Percentiles rank a stretch among this genome's conserved stretches.
phyloP scores from a whole-genome alignment of 345 rosid genomes.

The Alliaria petiolata region DNA sequence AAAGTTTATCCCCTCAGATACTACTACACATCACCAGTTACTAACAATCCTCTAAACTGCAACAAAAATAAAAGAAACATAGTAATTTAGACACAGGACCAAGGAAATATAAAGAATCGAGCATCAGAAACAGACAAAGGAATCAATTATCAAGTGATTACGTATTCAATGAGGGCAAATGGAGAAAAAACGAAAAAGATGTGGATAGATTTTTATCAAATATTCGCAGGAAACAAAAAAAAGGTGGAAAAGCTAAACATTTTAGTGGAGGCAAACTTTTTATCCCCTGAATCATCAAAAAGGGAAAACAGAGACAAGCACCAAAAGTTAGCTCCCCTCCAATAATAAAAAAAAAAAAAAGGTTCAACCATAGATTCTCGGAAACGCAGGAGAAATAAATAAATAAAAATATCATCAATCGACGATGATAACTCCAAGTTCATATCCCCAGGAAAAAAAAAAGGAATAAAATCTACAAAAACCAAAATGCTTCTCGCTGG shows the following conservation, averaged over 20 bases:
- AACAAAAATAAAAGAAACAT: background rate
- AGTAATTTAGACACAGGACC: background rate
- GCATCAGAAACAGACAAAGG: background rate
- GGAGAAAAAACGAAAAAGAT: background rate
- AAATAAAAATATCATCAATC: background rate
- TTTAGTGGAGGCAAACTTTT: constrained; percentile 4
- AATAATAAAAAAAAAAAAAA: background rate
- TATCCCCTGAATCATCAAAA: constrained; percentile 11
- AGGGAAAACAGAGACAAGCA: constrained; percentile 16
- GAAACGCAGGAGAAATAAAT: background rate
- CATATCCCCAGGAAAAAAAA: background rate
- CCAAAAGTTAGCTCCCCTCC: constrained; percentile 1
- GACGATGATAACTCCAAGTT: background rate
- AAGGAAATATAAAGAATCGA: too few relatives aligned
- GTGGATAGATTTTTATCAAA: background rate
- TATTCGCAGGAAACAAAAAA: background rate
- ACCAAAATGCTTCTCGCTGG: background rate
- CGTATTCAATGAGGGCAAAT: background rate
- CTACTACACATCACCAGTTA: constrained; percentile 15
- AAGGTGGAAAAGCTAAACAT: background rate
- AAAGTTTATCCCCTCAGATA: background rate
- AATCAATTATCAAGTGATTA: background rate
- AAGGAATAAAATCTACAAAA: background rate
- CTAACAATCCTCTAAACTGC: constrained; percentile 14
- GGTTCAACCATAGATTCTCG: constrained; percentile 6